Conservation (phyloP, 305 asterid species). For the Fraxinus sp. region DNA sequence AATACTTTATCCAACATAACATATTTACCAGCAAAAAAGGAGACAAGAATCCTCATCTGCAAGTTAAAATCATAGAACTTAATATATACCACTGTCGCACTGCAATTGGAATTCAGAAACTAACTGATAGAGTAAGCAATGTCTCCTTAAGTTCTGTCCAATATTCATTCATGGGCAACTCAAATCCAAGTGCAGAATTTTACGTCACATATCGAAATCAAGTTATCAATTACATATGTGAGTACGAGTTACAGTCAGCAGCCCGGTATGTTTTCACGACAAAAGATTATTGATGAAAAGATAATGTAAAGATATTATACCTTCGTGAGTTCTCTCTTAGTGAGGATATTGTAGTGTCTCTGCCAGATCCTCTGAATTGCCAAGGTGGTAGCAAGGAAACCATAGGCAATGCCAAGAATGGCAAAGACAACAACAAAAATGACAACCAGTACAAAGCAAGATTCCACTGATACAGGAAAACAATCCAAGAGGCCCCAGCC, state of each 20-base stretch:
- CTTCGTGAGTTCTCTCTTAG: conserved; percentile 62
- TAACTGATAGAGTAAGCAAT: not conserved
- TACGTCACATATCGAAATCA: not conserved
- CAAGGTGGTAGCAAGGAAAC: conserved; percentile 60
- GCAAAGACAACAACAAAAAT: conserved; percentile 52
- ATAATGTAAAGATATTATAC: conserved; percentile 23
- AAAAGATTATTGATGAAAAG: not conserved
- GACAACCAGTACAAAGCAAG: conserved; percentile 46
- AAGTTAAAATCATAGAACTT: not conserved
- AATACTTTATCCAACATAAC: not conserved
- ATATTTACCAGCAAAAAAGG: not conserved
- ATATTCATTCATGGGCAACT: not conserved
- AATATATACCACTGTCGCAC: not conserved
- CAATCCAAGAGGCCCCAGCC: conserved; percentile 62
- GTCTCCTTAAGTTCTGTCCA: not conserved
- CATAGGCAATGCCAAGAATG: conserved; percentile 59
- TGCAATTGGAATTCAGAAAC: not conserved
- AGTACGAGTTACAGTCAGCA: not conserved
- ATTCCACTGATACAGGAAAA: conserved; percentile 57
- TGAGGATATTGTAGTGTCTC: conserved; percentile 60
- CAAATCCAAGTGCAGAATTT: not conserved
- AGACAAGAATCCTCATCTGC: not conserved
- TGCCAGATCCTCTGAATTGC: conserved; percentile 66
- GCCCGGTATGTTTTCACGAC: not conserved
- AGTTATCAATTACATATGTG: not conserved